phyloP scores from a whole-genome alignment of 2,329 filamentous ascomycete genomes.

The Aspergillus caelatus region DNA sequence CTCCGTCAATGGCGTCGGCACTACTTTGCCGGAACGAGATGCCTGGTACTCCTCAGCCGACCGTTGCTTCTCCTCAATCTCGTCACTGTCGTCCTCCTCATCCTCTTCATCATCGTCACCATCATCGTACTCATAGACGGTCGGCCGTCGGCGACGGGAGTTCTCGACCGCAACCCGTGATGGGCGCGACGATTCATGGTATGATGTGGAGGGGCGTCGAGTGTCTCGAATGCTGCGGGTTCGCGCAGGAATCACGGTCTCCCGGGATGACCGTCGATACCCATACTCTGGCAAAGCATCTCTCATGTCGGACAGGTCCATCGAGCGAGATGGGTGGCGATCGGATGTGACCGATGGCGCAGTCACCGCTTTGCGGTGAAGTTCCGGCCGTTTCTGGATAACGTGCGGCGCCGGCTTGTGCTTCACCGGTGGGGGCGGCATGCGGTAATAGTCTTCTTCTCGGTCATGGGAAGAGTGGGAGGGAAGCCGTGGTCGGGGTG shows the following conservation, averaged over 20 bases:
- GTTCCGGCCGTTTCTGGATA: slow-evolving; percentile 39
- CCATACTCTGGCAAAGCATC: slow-evolving; percentile 35
- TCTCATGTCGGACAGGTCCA: slow-evolving; percentile 40
- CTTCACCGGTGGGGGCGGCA: slow-evolving; percentile 45
- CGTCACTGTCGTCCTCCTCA: slow-evolving; percentile 22
- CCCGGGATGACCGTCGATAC: slow-evolving; percentile 35
- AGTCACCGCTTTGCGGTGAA: slow-evolving; percentile 35
- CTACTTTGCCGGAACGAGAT: slow-evolving; percentile 29
- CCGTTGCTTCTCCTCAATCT: slow-evolving; percentile 42
- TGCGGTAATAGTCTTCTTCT: slow-evolving; percentile 47
- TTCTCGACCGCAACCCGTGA: slow-evolving; percentile 38
- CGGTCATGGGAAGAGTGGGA: slow-evolving; percentile 31
- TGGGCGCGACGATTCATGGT: slow-evolving; percentile 36
- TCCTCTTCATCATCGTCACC: slow-evolving; percentile 17
- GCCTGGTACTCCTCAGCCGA: slow-evolving; percentile 46
- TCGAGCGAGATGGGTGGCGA: slow-evolving; percentile 33
- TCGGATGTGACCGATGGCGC: slow-evolving; percentile 31
- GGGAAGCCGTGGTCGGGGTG: slow-evolving; percentile 33
- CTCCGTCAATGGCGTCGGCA: slow-evolving; percentile 33
- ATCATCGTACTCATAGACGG: slow-evolving; percentile 34
- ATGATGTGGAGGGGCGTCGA: slow-evolving; percentile 30
- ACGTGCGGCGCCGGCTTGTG: slow-evolving; percentile 34
- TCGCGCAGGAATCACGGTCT: slow-evolving; percentile 36
- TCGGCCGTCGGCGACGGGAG: slow-evolving; percentile 36
- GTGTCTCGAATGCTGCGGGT: slow-evolving; percentile 34